Percentiles rank a stretch among this genome's conserved stretches.
phyloP scores from a whole-genome alignment of 164 flowering plant species.

The Echeveria elegans region DNA sequence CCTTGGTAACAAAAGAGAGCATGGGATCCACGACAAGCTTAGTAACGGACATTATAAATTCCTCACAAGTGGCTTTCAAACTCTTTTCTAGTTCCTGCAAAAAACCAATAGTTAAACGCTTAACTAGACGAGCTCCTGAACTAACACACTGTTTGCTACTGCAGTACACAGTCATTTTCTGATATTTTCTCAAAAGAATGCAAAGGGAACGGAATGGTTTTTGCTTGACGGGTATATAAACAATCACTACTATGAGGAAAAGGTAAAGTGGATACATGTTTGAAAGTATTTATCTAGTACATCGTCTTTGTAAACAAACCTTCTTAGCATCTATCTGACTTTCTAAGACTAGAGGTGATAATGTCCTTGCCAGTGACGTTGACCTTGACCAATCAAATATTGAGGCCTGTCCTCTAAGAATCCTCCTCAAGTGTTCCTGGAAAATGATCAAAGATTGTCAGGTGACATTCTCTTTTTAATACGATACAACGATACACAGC shows the following conservation, averaged over 20 bases:
- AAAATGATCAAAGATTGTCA: conserved; percentile 9
- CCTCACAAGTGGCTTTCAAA: conserved; percentile 90
- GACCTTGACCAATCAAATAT: conserved; percentile 96
- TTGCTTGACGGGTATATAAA: background rate
- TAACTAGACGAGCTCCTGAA: background rate
- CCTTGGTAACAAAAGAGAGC: conserved; percentile 99
- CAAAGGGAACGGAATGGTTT: background rate
- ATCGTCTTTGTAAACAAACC: conserved; percentile 27
- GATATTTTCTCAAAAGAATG: background rate
- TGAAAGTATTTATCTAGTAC: background rate
- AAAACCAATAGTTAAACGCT: background rate
- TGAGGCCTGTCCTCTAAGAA: conserved; percentile 95
- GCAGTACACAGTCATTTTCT: background rate
- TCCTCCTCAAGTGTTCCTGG: conserved; percentile 91
- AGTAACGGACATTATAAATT: conserved; percentile 95
- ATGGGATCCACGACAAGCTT: conserved; percentile 93
- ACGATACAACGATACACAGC: background rate
- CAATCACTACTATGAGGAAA: background rate
- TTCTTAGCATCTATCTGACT: conserved; percentile 97
- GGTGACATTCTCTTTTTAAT: background rate
- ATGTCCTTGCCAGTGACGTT: conserved; percentile 85
- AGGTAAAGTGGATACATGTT: background rate
- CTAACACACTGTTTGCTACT: background rate
- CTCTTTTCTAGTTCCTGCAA: conserved; percentile 84
- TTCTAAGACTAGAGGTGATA: conserved; percentile 95